phyloP scores from a whole-genome alignment of 163 green algal genomes.

The Coccomyxa subellipsoidea region DNA sequence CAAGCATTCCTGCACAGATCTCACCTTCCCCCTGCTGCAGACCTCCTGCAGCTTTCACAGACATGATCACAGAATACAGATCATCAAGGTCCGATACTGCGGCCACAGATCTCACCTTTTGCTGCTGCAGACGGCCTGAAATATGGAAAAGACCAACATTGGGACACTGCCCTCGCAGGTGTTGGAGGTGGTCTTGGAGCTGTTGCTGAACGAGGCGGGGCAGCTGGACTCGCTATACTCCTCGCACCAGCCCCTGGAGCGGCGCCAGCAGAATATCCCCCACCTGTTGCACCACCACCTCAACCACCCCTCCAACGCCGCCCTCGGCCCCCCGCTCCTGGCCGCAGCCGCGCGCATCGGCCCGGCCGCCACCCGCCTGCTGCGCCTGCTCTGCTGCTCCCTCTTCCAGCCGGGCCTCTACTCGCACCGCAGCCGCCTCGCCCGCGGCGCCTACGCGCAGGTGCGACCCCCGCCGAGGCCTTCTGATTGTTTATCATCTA shows the following conservation, averaged over 20 bases:
- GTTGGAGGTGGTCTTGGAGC: slow-evolving; percentile 39
- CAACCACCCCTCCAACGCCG: slow-evolving; percentile 38
- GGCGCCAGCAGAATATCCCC: slow-evolving; percentile 43
- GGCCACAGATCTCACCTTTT: too few relatives aligned
- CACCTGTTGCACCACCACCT: slow-evolving; percentile 54
- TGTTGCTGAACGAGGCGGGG: slow-evolving; percentile 33
- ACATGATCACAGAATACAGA: too few relatives aligned
- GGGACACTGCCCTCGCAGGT: too few relatives aligned
- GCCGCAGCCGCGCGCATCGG: slow-evolving; percentile 14
- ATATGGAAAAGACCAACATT: too few relatives aligned
- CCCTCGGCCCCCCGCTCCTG: slow-evolving; percentile 35
- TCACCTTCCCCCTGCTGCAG: too few relatives aligned
- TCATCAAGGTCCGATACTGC: too few relatives aligned
- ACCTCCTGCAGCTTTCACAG: too few relatives aligned
- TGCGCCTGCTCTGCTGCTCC: slow-evolving; percentile 38
- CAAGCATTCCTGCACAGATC: too few relatives aligned
- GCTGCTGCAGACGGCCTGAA: too few relatives aligned
- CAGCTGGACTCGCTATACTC: slow-evolving; percentile 42
- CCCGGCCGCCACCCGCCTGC: slow-evolving; percentile 25
- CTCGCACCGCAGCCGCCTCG: slow-evolving; percentile 19
- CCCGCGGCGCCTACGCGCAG: slow-evolving; percentile 25
- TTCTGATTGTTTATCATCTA: not conserved
- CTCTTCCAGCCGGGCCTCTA: slow-evolving; percentile 39
- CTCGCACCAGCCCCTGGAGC: slow-evolving; percentile 18
- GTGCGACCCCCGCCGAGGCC: slow-evolving; percentile 1